Evolutionary conservation across 2,329 filamentous ascomycete species (phyloP).

Genomic region (Scytalidium lignicola): DNA sequence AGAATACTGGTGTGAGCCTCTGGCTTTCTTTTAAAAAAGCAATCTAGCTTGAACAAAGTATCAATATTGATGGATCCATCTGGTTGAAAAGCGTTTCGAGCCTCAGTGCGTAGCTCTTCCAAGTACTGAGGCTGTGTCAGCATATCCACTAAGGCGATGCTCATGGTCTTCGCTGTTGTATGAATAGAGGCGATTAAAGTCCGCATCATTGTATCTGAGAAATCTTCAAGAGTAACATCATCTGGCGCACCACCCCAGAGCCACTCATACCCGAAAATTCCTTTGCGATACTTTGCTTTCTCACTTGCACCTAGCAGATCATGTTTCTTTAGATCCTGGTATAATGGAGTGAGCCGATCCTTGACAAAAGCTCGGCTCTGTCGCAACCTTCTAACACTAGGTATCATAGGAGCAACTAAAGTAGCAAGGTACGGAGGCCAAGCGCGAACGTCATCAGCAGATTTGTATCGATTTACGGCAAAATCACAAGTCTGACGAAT

Average conservation of each 20-base stretch:
- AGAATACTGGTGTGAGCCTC: conserved; percentile 23
- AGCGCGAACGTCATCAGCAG: not conserved
- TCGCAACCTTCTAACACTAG: not conserved
- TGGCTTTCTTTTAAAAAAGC: conserved; percentile 33
- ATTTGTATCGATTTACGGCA: not conserved
- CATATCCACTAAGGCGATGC: conserved; percentile 1
- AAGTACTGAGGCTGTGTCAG: not conserved
- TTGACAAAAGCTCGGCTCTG: not conserved
- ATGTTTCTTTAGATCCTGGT: not conserved
- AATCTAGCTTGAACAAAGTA: conserved; percentile 28
- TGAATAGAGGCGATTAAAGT: conserved; percentile 1
- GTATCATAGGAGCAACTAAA: conserved; percentile 1
- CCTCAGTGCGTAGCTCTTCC: conserved; percentile 1
- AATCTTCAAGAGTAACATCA: not conserved
- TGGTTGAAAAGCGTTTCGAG: not conserved
- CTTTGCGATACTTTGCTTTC: conserved; percentile 2
- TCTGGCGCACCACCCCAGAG: conserved; percentile 1
- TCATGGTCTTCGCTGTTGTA: not conserved
- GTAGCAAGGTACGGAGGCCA: not conserved
- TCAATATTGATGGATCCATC: conserved; percentile 1
- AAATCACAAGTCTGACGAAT: conserved; percentile 1
- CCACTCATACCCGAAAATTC: not conserved
- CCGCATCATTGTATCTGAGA: conserved; percentile 1
- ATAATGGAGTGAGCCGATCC: not conserved
- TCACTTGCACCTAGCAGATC: not conserved